Evolutionary conservation across 2,329 filamentous ascomycete genomes (phyloP).

Genomic region (Sphaerulina musiva): DNA sequence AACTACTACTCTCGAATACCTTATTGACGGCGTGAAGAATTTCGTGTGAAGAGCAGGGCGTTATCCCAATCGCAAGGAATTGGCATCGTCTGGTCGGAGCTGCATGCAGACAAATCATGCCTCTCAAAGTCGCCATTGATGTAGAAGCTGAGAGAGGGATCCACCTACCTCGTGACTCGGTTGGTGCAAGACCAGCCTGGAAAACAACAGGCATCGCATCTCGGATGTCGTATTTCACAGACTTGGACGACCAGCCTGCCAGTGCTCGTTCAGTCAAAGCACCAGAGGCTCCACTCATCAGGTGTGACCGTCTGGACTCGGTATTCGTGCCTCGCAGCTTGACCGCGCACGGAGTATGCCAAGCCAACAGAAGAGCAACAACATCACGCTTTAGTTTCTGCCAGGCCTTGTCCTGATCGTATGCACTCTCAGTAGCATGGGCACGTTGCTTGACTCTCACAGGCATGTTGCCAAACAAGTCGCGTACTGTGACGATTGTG

Average conservation of each 20-base stretch:
- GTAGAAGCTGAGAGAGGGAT: slow-evolving; percentile 62
- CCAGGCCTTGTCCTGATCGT: slow-evolving; percentile 59
- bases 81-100: slow-evolving; percentile 66
- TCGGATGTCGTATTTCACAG: slow-evolving; percentile 21
- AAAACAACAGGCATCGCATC: slow-evolving; percentile 50
- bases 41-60: slow-evolving; percentile 58
- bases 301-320: slow-evolving; percentile 11
- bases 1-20: slow-evolving; percentile 68
- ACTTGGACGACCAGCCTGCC: slow-evolving; percentile 20
- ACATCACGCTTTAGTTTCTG: slow-evolving; percentile 54
- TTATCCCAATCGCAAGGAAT: slow-evolving; percentile 72
- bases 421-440: slow-evolving; percentile 44
- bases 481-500: slow-evolving; percentile 66
- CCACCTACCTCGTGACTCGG: slow-evolving; percentile 55
- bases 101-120: slow-evolving; percentile 64
- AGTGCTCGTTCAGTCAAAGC: slow-evolving; percentile 29
- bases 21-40: slow-evolving; percentile 74
- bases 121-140: slow-evolving; percentile 55
- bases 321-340: slow-evolving; percentile 50
- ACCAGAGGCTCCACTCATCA: slow-evolving; percentile 20
- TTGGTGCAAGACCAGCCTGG: slow-evolving; percentile 59
- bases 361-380: slow-evolving; percentile 63
- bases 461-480: slow-evolving; percentile 85
- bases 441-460: slow-evolving; percentile 79
- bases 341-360: slow-evolving; percentile 53